phyloP scores from a whole-genome alignment of 2,329 filamentous ascomycete genomes.

The Tolypocladium sp. region DNA sequence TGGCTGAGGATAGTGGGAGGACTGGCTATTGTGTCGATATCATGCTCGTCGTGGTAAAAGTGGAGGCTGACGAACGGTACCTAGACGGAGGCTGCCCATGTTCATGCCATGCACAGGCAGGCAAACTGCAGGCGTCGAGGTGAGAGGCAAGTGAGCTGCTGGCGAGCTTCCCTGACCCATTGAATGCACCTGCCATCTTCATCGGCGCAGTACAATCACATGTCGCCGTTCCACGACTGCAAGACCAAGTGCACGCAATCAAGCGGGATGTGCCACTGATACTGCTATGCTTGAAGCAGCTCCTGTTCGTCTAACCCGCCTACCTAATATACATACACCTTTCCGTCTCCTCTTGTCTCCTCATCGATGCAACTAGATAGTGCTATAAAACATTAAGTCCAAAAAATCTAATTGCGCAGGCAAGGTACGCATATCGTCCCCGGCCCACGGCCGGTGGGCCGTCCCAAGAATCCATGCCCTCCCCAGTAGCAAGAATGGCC shows the following conservation, averaged over 20 bases:
- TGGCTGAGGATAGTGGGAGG: no score
- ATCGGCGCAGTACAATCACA: no score
- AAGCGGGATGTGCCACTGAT: background rate
- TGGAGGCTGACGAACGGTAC: no score
- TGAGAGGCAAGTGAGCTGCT: no score
- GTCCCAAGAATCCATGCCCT: background rate
- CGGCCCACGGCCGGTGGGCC: background rate
- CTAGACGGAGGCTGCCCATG: no score
- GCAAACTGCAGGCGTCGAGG: no score
- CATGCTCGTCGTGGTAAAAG: no score
- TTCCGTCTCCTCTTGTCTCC: background rate
- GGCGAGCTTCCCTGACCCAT: no score
- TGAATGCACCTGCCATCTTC: no score
- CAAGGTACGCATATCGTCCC: background rate
- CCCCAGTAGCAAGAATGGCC: background rate
- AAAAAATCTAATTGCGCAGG: slow-evolving; percentile 1
- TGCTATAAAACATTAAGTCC: slow-evolving; percentile 19
- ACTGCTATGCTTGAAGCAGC: background rate
- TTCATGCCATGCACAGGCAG: no score
- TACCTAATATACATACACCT: background rate
- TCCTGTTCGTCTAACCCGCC: background rate
- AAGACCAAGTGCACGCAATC: background rate
- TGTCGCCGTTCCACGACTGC: no score
- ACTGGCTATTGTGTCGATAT: no score
- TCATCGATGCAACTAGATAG: slow-evolving; percentile 6